Base-by-base conservation (phyloP, 257 asterid species). In the Voacanga thouarsii region DNA sequence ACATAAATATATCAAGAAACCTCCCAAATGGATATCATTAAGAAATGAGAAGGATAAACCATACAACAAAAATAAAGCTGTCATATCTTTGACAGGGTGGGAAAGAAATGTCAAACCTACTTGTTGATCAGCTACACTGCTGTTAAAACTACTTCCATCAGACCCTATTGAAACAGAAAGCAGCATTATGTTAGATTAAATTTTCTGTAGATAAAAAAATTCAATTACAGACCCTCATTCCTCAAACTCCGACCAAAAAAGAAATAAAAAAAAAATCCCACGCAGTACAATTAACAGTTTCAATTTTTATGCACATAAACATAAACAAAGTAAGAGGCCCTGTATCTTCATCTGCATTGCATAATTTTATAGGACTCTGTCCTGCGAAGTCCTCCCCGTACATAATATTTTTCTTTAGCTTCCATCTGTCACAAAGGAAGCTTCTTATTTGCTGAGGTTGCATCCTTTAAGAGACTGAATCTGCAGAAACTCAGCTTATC, bases 41-140 rank as follows among this genome's bases (percentile, higher is more conserved):
- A 28, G 30, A 64, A 28, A 33, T 23, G 24, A 30, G 73, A 53
- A 18, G 41, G 26, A 51, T 23, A 71, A 55, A 24, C 24, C 16
- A 75, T 55, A 67, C 28, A 51, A 39, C 26, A 30, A 16, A 50
- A 60, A 18, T 18, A 57, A 66, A 80, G 41, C 41, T 39, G 55
- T 49, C 59, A 18, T 56, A 49, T 61, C 67, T 64, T 72, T 6
- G 28, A 75, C 51, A 24, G 49, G 69, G 68, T 19, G 28, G 14
- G 63, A 43, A 67, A 57, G 51, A 30, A 60, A 44, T 28, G 51
- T 59, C 39, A 77, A 80, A 79, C 81, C 73, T 83, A 95, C 99
- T 89, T 92, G 88, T 79, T 91, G 88, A 82, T 88, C 98, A 70
- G 98, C 97, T 78, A 95, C 97, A 37, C 94, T 91, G 89, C 89